Evolutionary conservation across 371 early-diverging fungal genomes (phyloP).

Genomic region (Actinomortierella wolfii): DNA sequence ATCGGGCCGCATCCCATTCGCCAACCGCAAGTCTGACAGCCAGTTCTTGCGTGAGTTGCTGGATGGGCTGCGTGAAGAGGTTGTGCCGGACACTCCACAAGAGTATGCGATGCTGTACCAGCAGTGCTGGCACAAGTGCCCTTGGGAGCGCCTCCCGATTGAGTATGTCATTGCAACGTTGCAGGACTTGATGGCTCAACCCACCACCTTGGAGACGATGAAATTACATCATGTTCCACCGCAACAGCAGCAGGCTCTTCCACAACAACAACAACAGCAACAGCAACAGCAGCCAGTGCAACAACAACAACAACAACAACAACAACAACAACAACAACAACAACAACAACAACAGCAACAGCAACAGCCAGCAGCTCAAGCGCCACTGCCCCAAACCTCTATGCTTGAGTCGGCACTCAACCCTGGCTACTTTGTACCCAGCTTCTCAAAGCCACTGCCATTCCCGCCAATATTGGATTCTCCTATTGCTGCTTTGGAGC

Average conservation of each 20-base stretch:
- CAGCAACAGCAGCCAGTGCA: too few species aligned
- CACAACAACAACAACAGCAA: too few species aligned
- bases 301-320: too few species aligned
- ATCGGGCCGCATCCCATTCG: slow-evolving; percentile 40
- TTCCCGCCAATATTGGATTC: slow-evolving; percentile 36
- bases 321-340: too few species aligned
- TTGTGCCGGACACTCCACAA: slow-evolving; percentile 30
- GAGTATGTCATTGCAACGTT: slow-evolving; percentile 37
- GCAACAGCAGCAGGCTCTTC: too few species aligned
- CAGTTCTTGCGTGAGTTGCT: slow-evolving; percentile 23
- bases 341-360: too few species aligned
- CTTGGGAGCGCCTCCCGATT: slow-evolving; percentile 26
- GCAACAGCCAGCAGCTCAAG: too few species aligned
- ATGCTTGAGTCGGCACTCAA: not conserved
- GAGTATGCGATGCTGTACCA: slow-evolving; percentile 28
- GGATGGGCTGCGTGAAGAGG: slow-evolving; percentile 32
- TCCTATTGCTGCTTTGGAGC: slow-evolving; percentile 25
- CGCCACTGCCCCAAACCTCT: slow-evolving; percentile 20
- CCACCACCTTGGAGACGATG: slow-evolving; percentile 1
- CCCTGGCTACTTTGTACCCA: slow-evolving; percentile 28
- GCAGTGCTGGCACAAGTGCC: slow-evolving; percentile 36
- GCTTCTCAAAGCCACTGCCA: slow-evolving; percentile 33
- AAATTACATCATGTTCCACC: too few species aligned
- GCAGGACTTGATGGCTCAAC: slow-evolving; percentile 36
- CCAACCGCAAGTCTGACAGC: slow-evolving; percentile 24